Evolutionary conservation across 768 basidiomycete genomes (phyloP).

Genomic region (Leucocoprinus leucothites): DNA sequence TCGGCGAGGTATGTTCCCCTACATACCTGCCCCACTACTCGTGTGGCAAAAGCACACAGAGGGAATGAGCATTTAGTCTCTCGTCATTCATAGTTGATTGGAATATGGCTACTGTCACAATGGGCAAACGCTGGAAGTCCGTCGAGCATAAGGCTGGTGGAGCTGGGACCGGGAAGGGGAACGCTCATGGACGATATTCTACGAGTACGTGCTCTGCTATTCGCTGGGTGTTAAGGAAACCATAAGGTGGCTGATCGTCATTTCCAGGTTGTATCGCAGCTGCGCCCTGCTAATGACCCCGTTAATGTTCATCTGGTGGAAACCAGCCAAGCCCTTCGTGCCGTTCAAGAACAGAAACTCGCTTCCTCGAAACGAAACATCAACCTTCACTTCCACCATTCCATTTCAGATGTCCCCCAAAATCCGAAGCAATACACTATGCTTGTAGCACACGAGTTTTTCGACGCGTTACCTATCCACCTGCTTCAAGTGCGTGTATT

Average conservation of each 20-base stretch:
- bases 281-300: constrained; percentile 34
- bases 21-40: background rate
- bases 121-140: constrained; percentile 58
- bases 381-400: constrained; percentile 66
- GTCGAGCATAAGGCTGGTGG: constrained; percentile 65
- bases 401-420: constrained; percentile 61
- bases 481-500: constrained; percentile 65
- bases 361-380: constrained; percentile 28
- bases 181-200: constrained; percentile 90
- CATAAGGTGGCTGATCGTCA: too few relatives aligned
- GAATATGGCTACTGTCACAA: constrained; percentile 79
- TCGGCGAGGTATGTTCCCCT: constrained; percentile 77
- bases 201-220: constrained; percentile 48
- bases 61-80: constrained; percentile 36
- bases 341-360: constrained; percentile 58
- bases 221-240: too few relatives aligned
- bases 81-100: constrained; percentile 61
- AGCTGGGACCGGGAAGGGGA: constrained; percentile 92
- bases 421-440: constrained; percentile 65
- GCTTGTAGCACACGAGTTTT: constrained; percentile 94
- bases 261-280: constrained; percentile 48
- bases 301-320: constrained; percentile 76
- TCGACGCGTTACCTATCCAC: constrained; percentile 93
- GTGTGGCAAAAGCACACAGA: constrained; percentile 11
- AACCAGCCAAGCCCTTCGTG: constrained; percentile 66